A percentile compares a stretch with the other conserved stretches of the same genome.
Conservation (phyloP, 2,329 filamentous ascomycete species). For the Aspergillus fructus region DNA sequence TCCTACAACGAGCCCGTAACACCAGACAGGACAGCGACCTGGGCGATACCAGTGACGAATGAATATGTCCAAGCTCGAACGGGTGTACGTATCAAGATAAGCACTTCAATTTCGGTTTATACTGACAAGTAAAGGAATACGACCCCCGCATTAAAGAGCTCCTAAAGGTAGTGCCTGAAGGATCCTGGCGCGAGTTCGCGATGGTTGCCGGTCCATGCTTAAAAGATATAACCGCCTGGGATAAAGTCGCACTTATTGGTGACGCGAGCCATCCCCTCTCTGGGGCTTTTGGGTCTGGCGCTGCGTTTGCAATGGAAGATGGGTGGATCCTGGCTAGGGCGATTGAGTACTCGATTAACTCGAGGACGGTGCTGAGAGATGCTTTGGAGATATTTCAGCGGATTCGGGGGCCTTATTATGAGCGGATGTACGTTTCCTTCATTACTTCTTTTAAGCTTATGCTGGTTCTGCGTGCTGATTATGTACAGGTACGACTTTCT, state of each 20-base stretch:
- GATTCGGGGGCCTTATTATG: conserved; percentile 1
- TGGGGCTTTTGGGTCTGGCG: conserved; percentile 5
- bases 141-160: background rate
- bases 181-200: conserved; percentile 3
- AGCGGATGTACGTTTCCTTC: background rate
- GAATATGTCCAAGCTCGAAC: background rate
- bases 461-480: background rate
- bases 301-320: conserved; percentile 8
- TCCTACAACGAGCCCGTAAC: background rate
- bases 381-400: conserved; percentile 3
- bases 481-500: background rate
- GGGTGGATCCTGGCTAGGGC: conserved; percentile 9
- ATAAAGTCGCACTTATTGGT: conserved; percentile 1
- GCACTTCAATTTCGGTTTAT: too few relatives aligned
- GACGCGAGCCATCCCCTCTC: conserved; percentile 8
- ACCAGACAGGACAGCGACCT: background rate
- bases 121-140: background rate
- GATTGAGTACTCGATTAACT: background rate
- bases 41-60: conserved; percentile 3
- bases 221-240: background rate
- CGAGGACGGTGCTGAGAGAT: background rate
- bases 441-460: too few relatives aligned
- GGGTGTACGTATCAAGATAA: background rate
- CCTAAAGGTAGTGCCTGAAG: background rate
- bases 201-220: conserved; percentile 4